Base-by-base conservation (phyloP, 352 stramenopile genomes). In the Phytophthora chlamydospora region DNA sequence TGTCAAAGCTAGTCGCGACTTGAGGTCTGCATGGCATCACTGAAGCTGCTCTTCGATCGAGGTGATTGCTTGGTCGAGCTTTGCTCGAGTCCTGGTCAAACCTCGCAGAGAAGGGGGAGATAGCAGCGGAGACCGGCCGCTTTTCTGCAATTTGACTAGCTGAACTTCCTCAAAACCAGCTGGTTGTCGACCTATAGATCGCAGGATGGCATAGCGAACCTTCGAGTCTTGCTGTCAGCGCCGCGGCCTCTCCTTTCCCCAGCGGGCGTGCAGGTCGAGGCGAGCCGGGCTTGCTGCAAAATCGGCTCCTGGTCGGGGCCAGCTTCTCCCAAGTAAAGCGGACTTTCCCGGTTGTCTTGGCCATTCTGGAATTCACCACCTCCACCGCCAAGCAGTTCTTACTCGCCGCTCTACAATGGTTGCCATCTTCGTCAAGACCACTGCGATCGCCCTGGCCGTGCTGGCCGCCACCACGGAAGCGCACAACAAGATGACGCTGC, bases 401-500 rank as follows among this genome's bases (percentile, higher is more conserved):
- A 5, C 7, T 39, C 17, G 31, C 8, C 17, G 5, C n/a, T 6
- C 24, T 62, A 70, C 53, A 46, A 83, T 83, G 74, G 46, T 74
- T n/a, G n/a, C 49, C 24, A 63, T 34, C 6, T 48, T 43, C 19
- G 21, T 73, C 60, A 73, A 76, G 41, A 55, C 54, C 29, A 19
- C 57, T 38, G 49, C 58, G 6, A 33, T 78, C 6, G 56, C 62
- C 17, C 34, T 70, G 24, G 45, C 43, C 16, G 34, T 68, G 38
- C 32, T 79, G 24, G 36, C 53, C 8, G 29, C 62, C 13, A 67
- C 58, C 21, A 62, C 53, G 1, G 51, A 78, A 34, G 76, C 73
- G 27, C 76, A 85, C 58, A 75, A 77, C 64, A 69, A 76, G 13
- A 80, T 83, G 71, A 72, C 57, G 31, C 31, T 78, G 31, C 75